Base-by-base conservation (phyloP, 2,329 filamentous ascomycete genomes). In the Penicillium griseofulvum region DNA sequence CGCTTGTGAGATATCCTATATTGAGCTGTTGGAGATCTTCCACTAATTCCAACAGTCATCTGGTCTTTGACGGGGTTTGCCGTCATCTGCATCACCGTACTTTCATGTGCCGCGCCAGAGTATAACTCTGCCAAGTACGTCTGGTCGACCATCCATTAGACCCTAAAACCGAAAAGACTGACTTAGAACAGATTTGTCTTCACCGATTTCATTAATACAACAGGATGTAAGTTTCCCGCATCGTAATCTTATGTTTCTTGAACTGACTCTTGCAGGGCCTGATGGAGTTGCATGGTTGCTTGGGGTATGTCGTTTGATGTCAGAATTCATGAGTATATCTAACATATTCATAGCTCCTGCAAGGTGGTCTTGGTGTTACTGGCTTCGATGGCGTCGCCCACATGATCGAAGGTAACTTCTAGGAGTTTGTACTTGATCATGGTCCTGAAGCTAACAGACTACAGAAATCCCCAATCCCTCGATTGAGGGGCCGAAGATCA, bases 21-120 rank as follows among this genome's bases (percentile, higher is more conserved):
- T 28, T 17, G 11, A 39, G 16, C 16, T 36, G 8, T 6, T 11
- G 14, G 19, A 26, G 14, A 37, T 24, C 17, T 44, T 12, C 22
- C n/a, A 43, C 53, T 56, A 26, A 61, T 38, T 16, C n/a, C 16
- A 14, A 38, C 31, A 38, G 71, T 91, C 61, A 80, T 85, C 48
- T 91, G 87, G 88, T 88, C 84, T 3, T 76, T 91, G 2, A 71
- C 78, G 1, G 88, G 88, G 0, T 90, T 91, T 61, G 74, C 82
- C 41, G 76, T 90, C 54, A 89, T 91, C 60, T 87, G 79, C 58
- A 88, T 90, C 58, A 88, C 87, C 0, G 77, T 88, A 0, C 73
- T 91, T 46, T 80, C 86, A 4, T 88, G 85, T 65, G 79, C 86
- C 0, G 81, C 87, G 2, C 86, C 86, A 0, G 76, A 86, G 60